Base-by-base conservation (phyloP, 164 flowering plant genomes). In the Annona cherimola region DNA sequence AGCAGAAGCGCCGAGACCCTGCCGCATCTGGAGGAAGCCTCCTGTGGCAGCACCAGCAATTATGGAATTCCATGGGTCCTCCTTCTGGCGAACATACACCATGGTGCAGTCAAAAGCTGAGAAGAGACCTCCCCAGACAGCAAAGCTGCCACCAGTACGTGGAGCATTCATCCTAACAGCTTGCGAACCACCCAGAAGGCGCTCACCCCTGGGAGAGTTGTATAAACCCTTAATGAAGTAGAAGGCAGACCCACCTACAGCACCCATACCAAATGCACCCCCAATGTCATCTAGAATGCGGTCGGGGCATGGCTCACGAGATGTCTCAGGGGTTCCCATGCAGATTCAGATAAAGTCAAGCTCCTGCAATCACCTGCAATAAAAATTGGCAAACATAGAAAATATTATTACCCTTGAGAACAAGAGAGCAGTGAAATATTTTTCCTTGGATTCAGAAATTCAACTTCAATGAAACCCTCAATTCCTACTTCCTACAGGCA, bases 11-110 rank as follows among this genome's bases (percentile, higher is more conserved):
- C 83, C 79, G 0, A 82, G 50, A 1, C 97, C 98, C 68, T 89
- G 93, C 2, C 98, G 87, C 92, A 91, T 87, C 75, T 78, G 80
- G n/a, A 93, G 86, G 69, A 91, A 85, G 19, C 98, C 97, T 0
- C 98, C 98, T 16, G 98, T 91, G 62, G 96, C 93, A 55, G 45
- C 98, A 18, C 97, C 98, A 43, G 97, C 88, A 42, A 90, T 45
- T 77, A 93, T 90, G 0, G 97, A 93, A 79, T 93, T 93, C 97
- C 97, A 93, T 0, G 98, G 98, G 40, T 93, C 97, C 73, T 93
- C 98, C 82, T 93, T 93, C 82, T 93, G 94, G 55, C 98, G 88
- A 42, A 86, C 40, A 77, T 87, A 92, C 43, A 89, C 96, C 91
- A 89, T 85, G 72, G 87, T 72, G 79, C 98, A 94, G 67, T 94